phyloP scores from a whole-genome alignment of 1,284 basidiomycete species.

The Sporisorium sorghi region DNA sequence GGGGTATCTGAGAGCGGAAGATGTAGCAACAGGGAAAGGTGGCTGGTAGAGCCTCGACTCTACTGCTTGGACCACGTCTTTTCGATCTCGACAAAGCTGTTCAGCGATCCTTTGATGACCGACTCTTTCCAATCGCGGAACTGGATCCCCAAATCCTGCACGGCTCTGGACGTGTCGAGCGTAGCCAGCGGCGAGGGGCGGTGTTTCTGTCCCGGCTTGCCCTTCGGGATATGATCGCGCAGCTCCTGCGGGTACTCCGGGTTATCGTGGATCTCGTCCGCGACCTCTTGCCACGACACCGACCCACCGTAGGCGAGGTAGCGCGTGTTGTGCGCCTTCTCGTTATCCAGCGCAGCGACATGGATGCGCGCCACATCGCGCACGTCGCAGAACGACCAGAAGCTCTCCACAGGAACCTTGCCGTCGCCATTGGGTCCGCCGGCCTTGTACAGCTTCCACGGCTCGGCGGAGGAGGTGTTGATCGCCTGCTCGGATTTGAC shows the following conservation, averaged over 20 bases:
- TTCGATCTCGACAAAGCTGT: constrained; percentile 49
- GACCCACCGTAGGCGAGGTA: constrained; percentile 37
- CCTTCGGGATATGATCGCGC: constrained; percentile 41
- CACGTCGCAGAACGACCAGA: constrained; percentile 45
- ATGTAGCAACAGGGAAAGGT: neutral
- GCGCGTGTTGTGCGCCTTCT: constrained; percentile 24
- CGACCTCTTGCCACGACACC: constrained; percentile 43
- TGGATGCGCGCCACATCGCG: constrained; percentile 46
- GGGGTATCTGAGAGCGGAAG: constrained; percentile 14
- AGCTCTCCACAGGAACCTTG: constrained; percentile 32
- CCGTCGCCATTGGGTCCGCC: constrained; percentile 39
- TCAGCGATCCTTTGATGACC: constrained; percentile 46
- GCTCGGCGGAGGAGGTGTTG: constrained; percentile 37
- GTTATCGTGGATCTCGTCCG: constrained; percentile 42
- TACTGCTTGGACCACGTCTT: constrained; percentile 34
- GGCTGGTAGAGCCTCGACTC: neutral
- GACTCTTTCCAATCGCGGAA: constrained; percentile 49
- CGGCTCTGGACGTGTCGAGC: constrained; percentile 33
- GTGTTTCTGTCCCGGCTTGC: constrained; percentile 21
- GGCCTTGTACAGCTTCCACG: constrained; percentile 48
- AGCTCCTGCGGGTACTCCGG: constrained; percentile 42
- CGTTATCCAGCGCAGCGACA: constrained; percentile 35
- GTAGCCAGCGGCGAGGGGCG: constrained; percentile 30
- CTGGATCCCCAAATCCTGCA: constrained; percentile 36
- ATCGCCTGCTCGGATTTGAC: constrained; percentile 38